These are phyloP conservation scores for Fusarium zealandicum DNA, from an alignment of 2,329 filamentous ascomycete species.

Conservation along the genomic window DNA sequence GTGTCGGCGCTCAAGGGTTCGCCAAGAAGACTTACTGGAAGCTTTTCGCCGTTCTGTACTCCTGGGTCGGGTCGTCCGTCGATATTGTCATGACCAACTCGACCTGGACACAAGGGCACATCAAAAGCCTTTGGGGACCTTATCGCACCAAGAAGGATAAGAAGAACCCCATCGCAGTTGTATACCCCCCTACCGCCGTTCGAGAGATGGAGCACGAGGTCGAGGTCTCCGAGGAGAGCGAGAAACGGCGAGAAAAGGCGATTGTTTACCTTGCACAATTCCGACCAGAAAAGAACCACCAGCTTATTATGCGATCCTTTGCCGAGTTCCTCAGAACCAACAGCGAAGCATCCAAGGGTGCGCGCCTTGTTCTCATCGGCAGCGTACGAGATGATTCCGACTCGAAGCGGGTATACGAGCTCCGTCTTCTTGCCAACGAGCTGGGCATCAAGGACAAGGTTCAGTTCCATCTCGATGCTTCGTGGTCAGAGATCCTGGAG, in stretches of 20 bases:
- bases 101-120: conserved; percentile 88
- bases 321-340: conserved; percentile 71
- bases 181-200: conserved; percentile 94
- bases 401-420: conserved; percentile 83
- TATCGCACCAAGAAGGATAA: conserved; percentile 56
- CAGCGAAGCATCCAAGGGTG: conserved; percentile 57
- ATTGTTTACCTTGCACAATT: conserved; percentile 97
- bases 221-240: conserved; percentile 72
- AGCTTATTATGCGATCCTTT: conserved; percentile 85
- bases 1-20: conserved; percentile 72
- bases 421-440: conserved; percentile 86
- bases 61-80: conserved; percentile 79
- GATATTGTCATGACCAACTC: conserved; percentile 99
- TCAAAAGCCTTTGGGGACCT: conserved; percentile 79
- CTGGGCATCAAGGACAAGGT: conserved; percentile 84
- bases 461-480: conserved; percentile 87
- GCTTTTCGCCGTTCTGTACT: conserved; percentile 82
- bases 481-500: conserved; percentile 85
- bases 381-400: conserved; percentile 88
- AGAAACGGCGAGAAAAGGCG: conserved; percentile 72
- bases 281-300: conserved; percentile 95
- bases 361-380: conserved; percentile 84
- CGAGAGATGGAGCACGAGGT: conserved; percentile 80
- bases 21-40: conserved; percentile 87
- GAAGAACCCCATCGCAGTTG: conserved; percentile 69